These are phyloP conservation scores for Chlamydomonas urium DNA, from an alignment of 139 green algal species.

Conservation along the genomic window DNA sequence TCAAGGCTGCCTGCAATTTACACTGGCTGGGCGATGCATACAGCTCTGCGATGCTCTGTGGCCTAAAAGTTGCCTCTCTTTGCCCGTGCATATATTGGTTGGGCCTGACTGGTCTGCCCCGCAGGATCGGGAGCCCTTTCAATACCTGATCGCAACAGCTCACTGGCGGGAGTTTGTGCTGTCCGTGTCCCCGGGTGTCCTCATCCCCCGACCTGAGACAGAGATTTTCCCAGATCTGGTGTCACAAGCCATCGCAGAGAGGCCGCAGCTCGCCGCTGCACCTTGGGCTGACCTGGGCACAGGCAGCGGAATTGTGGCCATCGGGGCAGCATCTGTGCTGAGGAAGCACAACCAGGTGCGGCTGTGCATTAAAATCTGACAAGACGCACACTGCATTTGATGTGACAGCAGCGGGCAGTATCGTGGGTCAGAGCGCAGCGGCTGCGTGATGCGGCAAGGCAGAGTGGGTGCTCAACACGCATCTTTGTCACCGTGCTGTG, in stretches of 20 bases:
- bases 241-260: slow-evolving; percentile 22
- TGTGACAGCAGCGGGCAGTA: neutral
- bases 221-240: slow-evolving; percentile 73
- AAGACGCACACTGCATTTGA: too few relatives aligned
- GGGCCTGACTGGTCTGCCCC: neutral
- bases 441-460: neutral
- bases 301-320: slow-evolving; percentile 82
- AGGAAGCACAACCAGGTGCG: slow-evolving; percentile 26
- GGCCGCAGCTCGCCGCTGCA: slow-evolving; percentile 22
- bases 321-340: slow-evolving; percentile 62
- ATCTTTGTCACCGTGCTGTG: neutral
- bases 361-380: neutral
- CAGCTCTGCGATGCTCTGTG: neutral
- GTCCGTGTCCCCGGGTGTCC: slow-evolving; percentile 72
- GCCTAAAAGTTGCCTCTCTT: neutral
- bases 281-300: slow-evolving; percentile 89
- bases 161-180: slow-evolving; percentile 84
- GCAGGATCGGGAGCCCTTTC: slow-evolving; percentile 71
- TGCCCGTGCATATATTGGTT: neutral
- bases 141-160: slow-evolving; percentile 80
- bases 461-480: neutral
- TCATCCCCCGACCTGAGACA: slow-evolving; percentile 91
- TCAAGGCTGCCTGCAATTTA: neutral
- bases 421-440: neutral
- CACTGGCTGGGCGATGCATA: neutral